Evolutionary conservation across 1,284 basidiomycete genomes (phyloP).

Genomic region (Rhodotorula sp.): DNA sequence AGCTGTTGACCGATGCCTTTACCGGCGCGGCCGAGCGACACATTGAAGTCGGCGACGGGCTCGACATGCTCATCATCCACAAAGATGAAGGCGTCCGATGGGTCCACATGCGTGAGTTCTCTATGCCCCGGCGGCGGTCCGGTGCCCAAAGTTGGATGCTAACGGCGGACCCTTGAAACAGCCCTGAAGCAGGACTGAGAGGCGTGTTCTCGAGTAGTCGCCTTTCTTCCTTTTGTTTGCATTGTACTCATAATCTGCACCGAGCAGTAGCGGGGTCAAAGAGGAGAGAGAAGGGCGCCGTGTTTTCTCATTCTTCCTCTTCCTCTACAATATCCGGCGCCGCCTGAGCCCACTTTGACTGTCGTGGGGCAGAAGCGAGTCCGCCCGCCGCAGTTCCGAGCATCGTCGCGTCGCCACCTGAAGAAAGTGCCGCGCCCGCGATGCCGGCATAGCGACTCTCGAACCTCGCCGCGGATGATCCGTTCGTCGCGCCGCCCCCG

Average conservation of each 20-base stretch:
- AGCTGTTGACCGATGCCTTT: conserved; percentile 87
- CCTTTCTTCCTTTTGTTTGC: background rate
- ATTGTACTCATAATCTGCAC: background rate
- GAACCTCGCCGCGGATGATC: background rate
- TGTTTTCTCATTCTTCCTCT: background rate
- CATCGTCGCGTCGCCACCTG: background rate
- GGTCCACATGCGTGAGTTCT: conserved; percentile 13
- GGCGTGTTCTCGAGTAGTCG: background rate
- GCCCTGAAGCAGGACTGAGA: conserved; percentile 17
- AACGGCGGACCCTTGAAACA: background rate
- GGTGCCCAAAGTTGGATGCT: background rate
- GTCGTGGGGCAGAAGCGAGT: background rate
- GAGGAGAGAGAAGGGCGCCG: background rate
- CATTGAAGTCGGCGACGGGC: conserved; percentile 93
- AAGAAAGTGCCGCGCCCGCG: background rate
- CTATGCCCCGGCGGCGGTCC: background rate
- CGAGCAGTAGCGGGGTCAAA: too few species aligned
- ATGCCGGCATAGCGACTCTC: conserved; percentile 4
- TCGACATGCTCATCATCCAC: conserved; percentile 65
- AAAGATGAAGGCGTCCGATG: conserved; percentile 19
- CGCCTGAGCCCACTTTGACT: background rate
- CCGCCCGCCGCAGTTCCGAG: background rate
- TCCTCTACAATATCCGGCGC: conserved; percentile 4
- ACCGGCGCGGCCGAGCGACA: conserved; percentile 92
- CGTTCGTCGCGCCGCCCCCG: background rate